Evolutionary conservation across 305 asterid species (phyloP).

Genomic region (Rubia tinctorum): DNA sequence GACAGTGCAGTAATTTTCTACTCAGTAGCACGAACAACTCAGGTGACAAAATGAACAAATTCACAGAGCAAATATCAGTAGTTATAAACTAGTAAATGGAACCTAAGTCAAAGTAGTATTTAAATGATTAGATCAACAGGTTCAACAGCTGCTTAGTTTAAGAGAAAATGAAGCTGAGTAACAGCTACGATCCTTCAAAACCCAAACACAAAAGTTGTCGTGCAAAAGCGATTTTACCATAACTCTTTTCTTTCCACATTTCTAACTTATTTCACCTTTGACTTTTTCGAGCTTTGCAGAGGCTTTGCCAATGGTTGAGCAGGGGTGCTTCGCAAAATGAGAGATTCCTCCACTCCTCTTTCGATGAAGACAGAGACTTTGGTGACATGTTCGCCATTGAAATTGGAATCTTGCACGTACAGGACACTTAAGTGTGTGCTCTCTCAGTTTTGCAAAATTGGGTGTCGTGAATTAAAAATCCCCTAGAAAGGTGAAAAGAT

Average conservation of each 20-base stretch:
- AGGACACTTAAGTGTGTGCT: background rate
- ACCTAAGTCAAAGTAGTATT: background rate
- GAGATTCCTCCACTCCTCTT: constrained; percentile 61
- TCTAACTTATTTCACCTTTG: constrained; percentile 55
- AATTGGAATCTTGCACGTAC: background rate
- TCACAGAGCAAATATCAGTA: background rate
- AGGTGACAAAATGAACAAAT: background rate
- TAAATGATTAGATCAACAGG: background rate
- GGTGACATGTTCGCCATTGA: constrained; percentile 11
- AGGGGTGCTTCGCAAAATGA: constrained; percentile 40
- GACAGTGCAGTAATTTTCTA: background rate
- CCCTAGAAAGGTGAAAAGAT: too few relatives aligned
- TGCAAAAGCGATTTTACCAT: background rate
- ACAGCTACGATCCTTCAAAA: background rate
- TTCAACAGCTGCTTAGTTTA: background rate
- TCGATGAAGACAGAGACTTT: constrained; percentile 4
- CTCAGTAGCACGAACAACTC: background rate
- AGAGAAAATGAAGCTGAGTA: too few relatives aligned
- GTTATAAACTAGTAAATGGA: background rate
- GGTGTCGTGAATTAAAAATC: too few relatives aligned
- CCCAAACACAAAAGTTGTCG: background rate
- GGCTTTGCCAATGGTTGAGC: constrained; percentile 67
- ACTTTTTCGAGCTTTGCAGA: constrained; percentile 63
- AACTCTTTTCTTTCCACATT: background rate
- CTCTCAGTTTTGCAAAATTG: too few relatives aligned